A percentile compares a stretch with the other conserved stretches of the same genome.
Conservation (phyloP, 257 asterid species). For the Prunella vulgaris region DNA sequence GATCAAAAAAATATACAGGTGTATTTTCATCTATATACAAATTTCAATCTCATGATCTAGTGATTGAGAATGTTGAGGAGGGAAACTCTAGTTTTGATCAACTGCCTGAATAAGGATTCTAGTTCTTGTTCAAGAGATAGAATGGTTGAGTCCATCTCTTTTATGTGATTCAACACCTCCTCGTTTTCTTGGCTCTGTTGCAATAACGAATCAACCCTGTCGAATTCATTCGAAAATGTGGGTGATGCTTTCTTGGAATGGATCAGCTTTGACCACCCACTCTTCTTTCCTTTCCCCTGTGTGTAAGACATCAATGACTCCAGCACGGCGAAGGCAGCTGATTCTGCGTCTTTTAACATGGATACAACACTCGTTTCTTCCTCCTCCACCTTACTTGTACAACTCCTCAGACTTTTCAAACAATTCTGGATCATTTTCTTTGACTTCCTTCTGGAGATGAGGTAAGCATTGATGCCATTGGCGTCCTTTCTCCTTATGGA, state of each 20-base stretch:
- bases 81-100: conserved; percentile 37
- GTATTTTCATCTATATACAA: background rate
- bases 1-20: background rate
- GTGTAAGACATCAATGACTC: conserved; percentile 25
- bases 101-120: conserved; percentile 27
- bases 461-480: conserved; percentile 9
- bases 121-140: conserved; percentile 30
- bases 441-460: conserved; percentile 12
- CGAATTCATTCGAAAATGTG: background rate
- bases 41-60: conserved; percentile 5
- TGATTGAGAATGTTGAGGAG: conserved; percentile 36
- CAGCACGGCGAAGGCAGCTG: conserved; percentile 20
- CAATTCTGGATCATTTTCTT: conserved; percentile 32
- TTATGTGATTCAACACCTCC: conserved; percentile 23
- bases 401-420: conserved; percentile 22
- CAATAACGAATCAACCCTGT: conserved; percentile 17
- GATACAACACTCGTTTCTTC: background rate
- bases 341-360: conserved; percentile 28
- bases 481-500: conserved; percentile 29
- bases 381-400: background rate
- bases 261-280: conserved; percentile 27
- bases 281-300: conserved; percentile 17
- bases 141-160: conserved; percentile 30
- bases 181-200: background rate
- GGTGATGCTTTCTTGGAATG: conserved; percentile 12